Percentiles rank a stretch among this genome's conserved stretches.
phyloP scores from a whole-genome alignment of 257 asterid species.

The Solanum habrochaites region DNA sequence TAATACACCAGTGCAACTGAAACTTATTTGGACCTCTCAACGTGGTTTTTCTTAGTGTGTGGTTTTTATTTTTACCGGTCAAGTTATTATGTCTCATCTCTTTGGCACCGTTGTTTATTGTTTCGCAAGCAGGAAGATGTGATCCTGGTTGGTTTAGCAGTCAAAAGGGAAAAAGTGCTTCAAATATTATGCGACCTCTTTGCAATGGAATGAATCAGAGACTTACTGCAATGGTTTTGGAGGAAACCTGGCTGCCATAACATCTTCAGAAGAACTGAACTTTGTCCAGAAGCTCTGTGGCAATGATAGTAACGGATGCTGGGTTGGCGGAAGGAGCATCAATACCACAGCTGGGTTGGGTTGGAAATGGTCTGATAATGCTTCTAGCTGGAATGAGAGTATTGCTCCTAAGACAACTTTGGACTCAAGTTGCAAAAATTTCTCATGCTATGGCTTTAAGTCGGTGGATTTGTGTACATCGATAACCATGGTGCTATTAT shows the following conservation, averaged over 20 bases:
- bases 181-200: conserved; percentile 25
- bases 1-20: neutral
- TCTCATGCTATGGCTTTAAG: conserved; percentile 28
- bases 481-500: conserved; percentile 31
- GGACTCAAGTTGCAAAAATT: conserved; percentile 34
- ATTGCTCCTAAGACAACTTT: conserved; percentile 7
- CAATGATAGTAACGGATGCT: conserved; percentile 47
- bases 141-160: conserved; percentile 50
- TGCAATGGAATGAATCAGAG: conserved; percentile 73
- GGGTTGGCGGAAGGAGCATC: conserved; percentile 72
- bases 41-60: neutral
- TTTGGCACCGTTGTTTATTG: neutral
- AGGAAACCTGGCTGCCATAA: conserved; percentile 61
- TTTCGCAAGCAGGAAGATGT: conserved; percentile 39
- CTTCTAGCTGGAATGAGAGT: conserved; percentile 45
- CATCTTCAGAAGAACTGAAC: conserved; percentile 42
- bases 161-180: conserved; percentile 43
- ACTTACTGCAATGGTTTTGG: conserved; percentile 36
- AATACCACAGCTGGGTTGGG: conserved; percentile 9
- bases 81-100: neutral
- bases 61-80: neutral
- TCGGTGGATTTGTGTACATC: conserved; percentile 40
- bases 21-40: neutral
- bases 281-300: conserved; percentile 45
- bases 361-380: conserved; percentile 79